These are phyloP conservation scores for Avena eriantha DNA, from an alignment of 176 grass and related monocot species.

Conservation along the genomic window DNA sequence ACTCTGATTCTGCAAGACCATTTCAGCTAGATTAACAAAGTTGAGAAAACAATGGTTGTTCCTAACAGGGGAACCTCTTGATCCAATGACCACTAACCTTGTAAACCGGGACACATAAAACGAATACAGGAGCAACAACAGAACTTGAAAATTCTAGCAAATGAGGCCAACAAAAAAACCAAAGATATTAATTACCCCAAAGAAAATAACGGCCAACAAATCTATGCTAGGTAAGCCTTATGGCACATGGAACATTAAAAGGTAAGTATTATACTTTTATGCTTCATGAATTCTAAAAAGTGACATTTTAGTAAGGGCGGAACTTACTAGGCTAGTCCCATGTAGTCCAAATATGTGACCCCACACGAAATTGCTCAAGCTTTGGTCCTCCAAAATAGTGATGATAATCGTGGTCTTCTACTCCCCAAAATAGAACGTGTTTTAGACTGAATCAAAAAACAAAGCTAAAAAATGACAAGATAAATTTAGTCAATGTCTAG, in stretches of 20 bases:
- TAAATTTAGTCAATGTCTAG: no score
- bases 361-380: background rate
- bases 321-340: background rate
- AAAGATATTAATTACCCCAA: background rate
- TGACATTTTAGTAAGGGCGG: background rate
- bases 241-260: background rate
- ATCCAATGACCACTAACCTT: no score
- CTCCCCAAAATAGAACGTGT: background rate
- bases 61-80: no score
- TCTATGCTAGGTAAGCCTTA: background rate
- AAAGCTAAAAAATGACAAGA: no score
- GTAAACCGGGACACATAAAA: no score
- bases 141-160: no score
- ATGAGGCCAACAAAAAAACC: background rate
- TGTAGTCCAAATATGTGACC: background rate
- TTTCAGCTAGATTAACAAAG: no score
- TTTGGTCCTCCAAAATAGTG: background rate
- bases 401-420: background rate
- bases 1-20: no score
- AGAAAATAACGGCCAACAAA: background rate
- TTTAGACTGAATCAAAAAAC: no score
- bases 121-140: no score
- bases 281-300: no score
- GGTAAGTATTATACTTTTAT: background rate
- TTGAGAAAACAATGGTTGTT: no score